phyloP scores from a whole-genome alignment of 2,329 filamentous ascomycete species.

The Scedosporium dehoogii region DNA sequence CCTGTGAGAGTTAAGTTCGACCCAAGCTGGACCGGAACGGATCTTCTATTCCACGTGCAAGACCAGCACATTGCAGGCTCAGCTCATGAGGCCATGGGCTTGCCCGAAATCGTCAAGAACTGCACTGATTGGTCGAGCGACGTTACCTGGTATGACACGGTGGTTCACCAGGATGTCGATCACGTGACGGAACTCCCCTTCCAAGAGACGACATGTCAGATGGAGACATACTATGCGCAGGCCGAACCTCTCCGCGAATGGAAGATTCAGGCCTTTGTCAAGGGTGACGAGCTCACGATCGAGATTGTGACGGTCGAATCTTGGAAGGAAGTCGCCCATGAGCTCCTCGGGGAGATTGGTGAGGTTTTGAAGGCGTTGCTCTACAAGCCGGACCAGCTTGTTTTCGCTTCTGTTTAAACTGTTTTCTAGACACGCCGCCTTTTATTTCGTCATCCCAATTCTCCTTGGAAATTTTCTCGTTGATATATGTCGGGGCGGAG shows the following conservation, averaged over 20 bases:
- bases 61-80: constrained; percentile 47
- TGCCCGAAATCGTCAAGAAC: constrained; percentile 39
- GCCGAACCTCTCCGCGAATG: constrained; percentile 45
- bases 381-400: constrained; percentile 18
- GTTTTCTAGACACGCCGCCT: not conserved
- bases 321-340: constrained; percentile 40
- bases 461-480: not conserved
- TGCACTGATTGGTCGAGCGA: constrained; percentile 35
- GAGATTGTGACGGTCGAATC: constrained; percentile 51
- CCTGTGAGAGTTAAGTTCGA: constrained; percentile 51
- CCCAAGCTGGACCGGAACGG: constrained; percentile 36
- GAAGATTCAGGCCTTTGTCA: constrained; percentile 52
- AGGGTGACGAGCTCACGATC: constrained; percentile 39
- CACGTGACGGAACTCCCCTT: constrained; percentile 47
- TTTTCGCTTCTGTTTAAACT: constrained; percentile 15
- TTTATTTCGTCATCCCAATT: not conserved
- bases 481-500: not conserved
- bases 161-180: constrained; percentile 50
- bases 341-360: constrained; percentile 40
- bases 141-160: constrained; percentile 39
- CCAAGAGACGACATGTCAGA: constrained; percentile 26
- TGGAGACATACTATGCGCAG: constrained; percentile 51
- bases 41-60: constrained; percentile 44
- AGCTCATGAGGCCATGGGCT: constrained; percentile 43
- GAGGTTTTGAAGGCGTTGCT: constrained; percentile 29